Base-by-base conservation (phyloP, 352 stramenopile species). In the Phytopythium kandeliae region DNA sequence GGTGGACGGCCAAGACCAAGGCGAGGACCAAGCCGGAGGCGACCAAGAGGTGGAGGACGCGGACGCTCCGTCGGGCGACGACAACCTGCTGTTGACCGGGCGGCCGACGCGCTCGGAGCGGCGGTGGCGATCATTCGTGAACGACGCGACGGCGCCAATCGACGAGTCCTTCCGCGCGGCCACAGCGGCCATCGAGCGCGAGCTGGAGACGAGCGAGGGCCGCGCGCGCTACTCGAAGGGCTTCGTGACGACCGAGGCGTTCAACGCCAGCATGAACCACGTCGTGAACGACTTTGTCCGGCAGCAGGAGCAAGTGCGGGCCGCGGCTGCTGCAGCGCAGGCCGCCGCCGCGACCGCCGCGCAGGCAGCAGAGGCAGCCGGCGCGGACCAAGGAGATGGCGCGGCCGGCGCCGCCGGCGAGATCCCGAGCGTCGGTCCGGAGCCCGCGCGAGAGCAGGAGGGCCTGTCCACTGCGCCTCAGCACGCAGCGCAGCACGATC, bases 91-190 rank as follows among this genome's bases (percentile, higher is more conserved):
- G 21, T 41, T 76, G 16, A 53, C 43, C 34, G 59, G 48, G 7
- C 48, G 38, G 17, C 26, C 33, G 16, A 67, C 58, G 6, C 69
- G 59, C n/a, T 65, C 72, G 2, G 69, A 75, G 37, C 58, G 61
- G 35, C 57, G 74, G 21, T 92, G 81, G 81, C 76, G 71, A 28
- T 51, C 71, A 36, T 92, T 89, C 51, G 45, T 92, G 33, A 77
- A 83, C 24, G 65, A 68, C 19, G 63, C 57, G 4, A 92, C 78
- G n/a, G 72, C 67, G n/a, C 48, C 57, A 7, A 17, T 87, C 17
- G 66, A 87, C 26, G 45, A 59, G 11, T 49, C 55, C 16, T 92
- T 79, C 28, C 26, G 79, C 4, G 57, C 68, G 17, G 55, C 67
- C 28, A 92, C 78, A 10, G 65, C 60, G n/a, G 42, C 55, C 17